phyloP scores from a whole-genome alignment of 1,284 basidiomycete species.

The Mycena citricolor region DNA sequence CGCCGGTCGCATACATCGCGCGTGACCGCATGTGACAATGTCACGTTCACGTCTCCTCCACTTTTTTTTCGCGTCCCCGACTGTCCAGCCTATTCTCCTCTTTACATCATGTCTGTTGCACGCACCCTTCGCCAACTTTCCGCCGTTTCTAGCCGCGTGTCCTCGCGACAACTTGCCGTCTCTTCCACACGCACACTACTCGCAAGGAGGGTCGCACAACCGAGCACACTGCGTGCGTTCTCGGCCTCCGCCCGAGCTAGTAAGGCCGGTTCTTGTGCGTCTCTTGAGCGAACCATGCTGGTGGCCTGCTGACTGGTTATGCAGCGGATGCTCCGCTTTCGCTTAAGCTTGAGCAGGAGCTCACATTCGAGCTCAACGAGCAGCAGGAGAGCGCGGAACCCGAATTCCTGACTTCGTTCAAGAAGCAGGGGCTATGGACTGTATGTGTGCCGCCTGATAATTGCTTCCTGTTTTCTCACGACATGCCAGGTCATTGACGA shows the following conservation, averaged over 20 bases:
- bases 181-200: conserved; percentile 18
- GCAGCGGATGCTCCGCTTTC: conserved; percentile 74
- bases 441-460: conserved; percentile 38
- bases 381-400: conserved; percentile 50
- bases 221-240: conserved; percentile 43
- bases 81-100: conserved; percentile 8
- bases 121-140: conserved; percentile 45
- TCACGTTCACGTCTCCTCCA: no score
- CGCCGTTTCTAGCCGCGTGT: conserved; percentile 29
- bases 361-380: conserved; percentile 83
- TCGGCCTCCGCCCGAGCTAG: conserved; percentile 52
- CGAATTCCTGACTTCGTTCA: conserved; percentile 80
- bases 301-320: conserved; percentile 1
- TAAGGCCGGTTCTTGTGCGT: conserved; percentile 66
- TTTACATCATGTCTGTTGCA: conserved; percentile 39
- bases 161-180: conserved; percentile 25
- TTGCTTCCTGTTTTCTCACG: not conserved
- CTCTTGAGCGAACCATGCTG: conserved; percentile 1
- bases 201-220: conserved; percentile 21
- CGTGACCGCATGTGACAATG: no score
- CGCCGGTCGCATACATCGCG: not conserved
- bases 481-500: conserved; percentile 69
- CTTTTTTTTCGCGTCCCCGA: conserved; percentile 3
- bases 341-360: conserved; percentile 77
- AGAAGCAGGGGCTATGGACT: conserved; percentile 74